phyloP scores from a whole-genome alignment of 352 stramenopile genomes.

The Pythium diclinum region DNA sequence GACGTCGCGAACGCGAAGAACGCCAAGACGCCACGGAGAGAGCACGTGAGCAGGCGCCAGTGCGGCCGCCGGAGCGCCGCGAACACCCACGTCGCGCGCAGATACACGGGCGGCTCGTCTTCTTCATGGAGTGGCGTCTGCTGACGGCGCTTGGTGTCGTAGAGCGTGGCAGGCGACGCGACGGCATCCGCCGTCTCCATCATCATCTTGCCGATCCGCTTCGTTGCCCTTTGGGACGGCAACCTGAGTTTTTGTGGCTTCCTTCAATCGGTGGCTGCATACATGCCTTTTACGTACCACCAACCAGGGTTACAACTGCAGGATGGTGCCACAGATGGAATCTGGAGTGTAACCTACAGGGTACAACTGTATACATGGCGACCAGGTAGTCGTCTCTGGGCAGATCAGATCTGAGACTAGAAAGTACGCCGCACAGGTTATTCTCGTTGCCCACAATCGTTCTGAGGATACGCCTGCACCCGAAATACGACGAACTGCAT shows the following conservation, averaged over 20 bases:
- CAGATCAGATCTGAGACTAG: no score
- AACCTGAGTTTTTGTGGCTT: background rate
- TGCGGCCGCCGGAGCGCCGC: constrained; percentile 41
- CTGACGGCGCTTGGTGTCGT: background rate
- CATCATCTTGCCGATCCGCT: background rate
- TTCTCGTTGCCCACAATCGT: background rate
- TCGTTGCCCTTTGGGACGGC: background rate
- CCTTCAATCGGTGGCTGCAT: background rate
- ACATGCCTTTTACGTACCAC: background rate
- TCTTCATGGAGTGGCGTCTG: background rate
- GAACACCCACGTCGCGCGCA: constrained; percentile 32
- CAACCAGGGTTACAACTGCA: background rate
- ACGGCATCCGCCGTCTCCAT: background rate
- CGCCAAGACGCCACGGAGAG: constrained; percentile 30
- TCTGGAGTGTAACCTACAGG: no score
- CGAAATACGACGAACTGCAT: background rate
- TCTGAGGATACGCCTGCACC: background rate
- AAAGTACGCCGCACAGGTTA: no score
- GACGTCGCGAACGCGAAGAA: constrained; percentile 44
- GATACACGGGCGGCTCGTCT: constrained; percentile 9
- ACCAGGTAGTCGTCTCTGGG: no score
- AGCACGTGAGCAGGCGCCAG: constrained; percentile 35
- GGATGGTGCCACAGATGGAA: no score
- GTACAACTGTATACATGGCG: no score
- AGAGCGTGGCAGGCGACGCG: background rate